Base-by-base conservation (phyloP, 2,329 filamentous ascomycete genomes). In the Chalara sp. region DNA sequence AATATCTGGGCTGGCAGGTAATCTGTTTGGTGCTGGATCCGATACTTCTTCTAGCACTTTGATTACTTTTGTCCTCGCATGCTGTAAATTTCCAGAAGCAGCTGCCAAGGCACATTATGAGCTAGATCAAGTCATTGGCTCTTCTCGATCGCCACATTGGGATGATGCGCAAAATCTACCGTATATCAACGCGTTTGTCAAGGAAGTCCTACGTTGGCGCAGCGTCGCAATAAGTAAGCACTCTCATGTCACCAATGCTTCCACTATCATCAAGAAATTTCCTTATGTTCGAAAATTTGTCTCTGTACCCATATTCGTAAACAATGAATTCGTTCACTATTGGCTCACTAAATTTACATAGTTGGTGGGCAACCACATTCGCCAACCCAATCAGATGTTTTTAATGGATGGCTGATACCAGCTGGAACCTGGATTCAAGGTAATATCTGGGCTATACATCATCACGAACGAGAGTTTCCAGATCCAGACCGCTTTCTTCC, bases 361-460 rank as follows among this genome's bases (percentile, higher is more conserved):
- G 65, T 70, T 1, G 21, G 21, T 21, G 75, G 73, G 6, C 80
- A n/a, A 75, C 78, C 79, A 2, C 79, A 83, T 61, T 71, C 68
- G 42, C 69, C 76, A 12, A 68, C 73, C 2, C 63, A 72, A 46
- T 78, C 82, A 46, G 79, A 82, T 47, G 67, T 73, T 11, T 83
- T 81, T 35, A 68, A 76, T 46, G 51, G 50, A n/a, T 58, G 46
- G 43, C 39, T 53, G n/a, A 53, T 58, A 10, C 52, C 52, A 2
- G 49, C 53, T 7, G 45, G 50, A 30, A 57, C 51, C 2, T 75
- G 74, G 3, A 71, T 80, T 13, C 52, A 52, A 30, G 52, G 55
- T 29, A 61, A 61, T 28, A 50, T 75, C 31, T 75, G 72, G 72
- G 68, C 68, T 7, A 71, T 62, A n/a, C 57, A 60, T 35, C 50